Conservation (phyloP, 2,329 filamentous ascomycete genomes). For the Ustilaginoidea virens region DNA sequence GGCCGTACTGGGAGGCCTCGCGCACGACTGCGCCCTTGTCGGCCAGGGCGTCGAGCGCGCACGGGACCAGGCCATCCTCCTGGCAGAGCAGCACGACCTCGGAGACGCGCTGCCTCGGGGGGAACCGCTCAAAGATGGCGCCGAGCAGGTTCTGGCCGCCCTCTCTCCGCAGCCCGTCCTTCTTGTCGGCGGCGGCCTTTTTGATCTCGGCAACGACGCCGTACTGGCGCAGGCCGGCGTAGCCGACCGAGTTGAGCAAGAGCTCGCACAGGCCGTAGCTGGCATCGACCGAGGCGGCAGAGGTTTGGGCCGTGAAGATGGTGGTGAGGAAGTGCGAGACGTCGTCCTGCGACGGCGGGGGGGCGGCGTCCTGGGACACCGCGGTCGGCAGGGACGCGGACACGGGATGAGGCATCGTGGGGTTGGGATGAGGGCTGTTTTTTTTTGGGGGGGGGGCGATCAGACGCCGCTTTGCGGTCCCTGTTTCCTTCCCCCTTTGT, state of each 20-base stretch:
- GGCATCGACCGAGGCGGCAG: slow-evolving; percentile 51
- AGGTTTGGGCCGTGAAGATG: slow-evolving; percentile 54
- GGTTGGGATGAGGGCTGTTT: background rate
- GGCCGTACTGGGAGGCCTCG: slow-evolving; percentile 84
- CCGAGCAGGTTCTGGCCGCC: slow-evolving; percentile 91
- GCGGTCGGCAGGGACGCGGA: slow-evolving; percentile 32
- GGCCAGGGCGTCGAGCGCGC: slow-evolving; percentile 69
- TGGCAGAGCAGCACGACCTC: slow-evolving; percentile 74
- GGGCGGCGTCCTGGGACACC: slow-evolving; percentile 31
- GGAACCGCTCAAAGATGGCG: slow-evolving; percentile 83
- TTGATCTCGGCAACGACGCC: slow-evolving; percentile 39
- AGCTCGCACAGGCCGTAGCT: slow-evolving; percentile 46
- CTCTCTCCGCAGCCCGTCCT: slow-evolving; percentile 71
- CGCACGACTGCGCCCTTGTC: slow-evolving; percentile 84
- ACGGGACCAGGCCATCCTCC: slow-evolving; percentile 55
- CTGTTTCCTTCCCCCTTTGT: too few relatives aligned
- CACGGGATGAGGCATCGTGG: slow-evolving; percentile 32
- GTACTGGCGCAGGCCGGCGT: slow-evolving; percentile 35
- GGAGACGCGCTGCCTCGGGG: slow-evolving; percentile 57
- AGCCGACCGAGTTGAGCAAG: slow-evolving; percentile 37
- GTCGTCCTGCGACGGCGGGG: slow-evolving; percentile 50
- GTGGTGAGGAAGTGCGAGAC: slow-evolving; percentile 48
- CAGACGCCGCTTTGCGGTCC: too few relatives aligned
- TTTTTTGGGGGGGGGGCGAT: too few relatives aligned
- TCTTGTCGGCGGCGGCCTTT: slow-evolving; percentile 83